Percentiles rank a stretch among this genome's conserved stretches.
These are phyloP conservation scores for Tricholoma saponaceum DNA, from an alignment of 768 basidiomycete genomes.

Conservation along the genomic window DNA sequence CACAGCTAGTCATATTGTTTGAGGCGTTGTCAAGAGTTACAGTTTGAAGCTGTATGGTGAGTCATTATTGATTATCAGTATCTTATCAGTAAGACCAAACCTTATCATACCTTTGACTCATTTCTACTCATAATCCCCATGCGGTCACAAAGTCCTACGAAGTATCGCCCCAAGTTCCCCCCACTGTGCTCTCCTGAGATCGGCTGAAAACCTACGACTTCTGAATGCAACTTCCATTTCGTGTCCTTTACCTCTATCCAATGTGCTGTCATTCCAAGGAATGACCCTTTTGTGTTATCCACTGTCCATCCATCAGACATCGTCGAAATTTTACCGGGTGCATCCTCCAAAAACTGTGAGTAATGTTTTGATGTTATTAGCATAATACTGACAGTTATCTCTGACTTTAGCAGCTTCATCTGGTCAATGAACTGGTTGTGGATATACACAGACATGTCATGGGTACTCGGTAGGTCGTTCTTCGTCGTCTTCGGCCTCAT, in stretches of 20 bases:
- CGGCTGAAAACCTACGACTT: no score
- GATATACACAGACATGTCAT: conserved; percentile 10
- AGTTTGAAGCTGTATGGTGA: conserved; percentile 3
- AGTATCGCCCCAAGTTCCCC: no score
- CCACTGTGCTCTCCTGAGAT: no score
- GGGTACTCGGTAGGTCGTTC: background rate
- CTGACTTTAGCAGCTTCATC: conserved; percentile 9
- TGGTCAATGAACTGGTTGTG: conserved; percentile 11
- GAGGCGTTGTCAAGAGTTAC: no score
- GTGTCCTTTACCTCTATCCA: conserved; percentile 16
- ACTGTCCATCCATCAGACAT: conserved; percentile 16
- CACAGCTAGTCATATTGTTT: no score
- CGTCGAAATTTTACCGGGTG: no score
- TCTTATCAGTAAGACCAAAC: background rate
- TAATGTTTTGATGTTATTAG: no score
- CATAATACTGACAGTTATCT: no score
- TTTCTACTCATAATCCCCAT: no score
- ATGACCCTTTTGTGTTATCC: conserved; percentile 11
- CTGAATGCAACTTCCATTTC: no score
- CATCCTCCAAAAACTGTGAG: no score
- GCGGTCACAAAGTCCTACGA: no score
- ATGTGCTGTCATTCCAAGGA: conserved; percentile 15
- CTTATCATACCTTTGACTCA: background rate
- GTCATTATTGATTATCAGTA: background rate
- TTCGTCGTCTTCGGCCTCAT: background rate